phyloP scores from a whole-genome alignment of 495 filamentous ascomycete genomes.

The Penicillium cosmopolitanum region DNA sequence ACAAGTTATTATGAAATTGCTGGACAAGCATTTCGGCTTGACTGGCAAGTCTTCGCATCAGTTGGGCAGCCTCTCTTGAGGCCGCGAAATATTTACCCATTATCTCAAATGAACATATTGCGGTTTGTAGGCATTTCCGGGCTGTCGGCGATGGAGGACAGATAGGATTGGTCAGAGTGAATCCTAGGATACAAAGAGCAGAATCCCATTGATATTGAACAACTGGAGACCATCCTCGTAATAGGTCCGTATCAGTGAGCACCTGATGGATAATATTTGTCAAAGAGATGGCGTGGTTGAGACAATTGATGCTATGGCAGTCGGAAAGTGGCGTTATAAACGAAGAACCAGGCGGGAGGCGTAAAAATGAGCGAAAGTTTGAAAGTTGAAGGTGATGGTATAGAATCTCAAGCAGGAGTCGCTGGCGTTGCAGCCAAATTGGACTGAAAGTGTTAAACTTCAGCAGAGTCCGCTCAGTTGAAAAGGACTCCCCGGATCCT shows the following conservation, averaged over 20 bases:
- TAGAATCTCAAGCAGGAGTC: constrained; percentile 32
- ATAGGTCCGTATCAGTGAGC: constrained; percentile 44
- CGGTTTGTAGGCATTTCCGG: constrained; percentile 37
- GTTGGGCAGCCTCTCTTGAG: constrained; percentile 2
- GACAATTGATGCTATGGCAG: constrained; percentile 34
- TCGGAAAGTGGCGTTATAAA: constrained; percentile 32
- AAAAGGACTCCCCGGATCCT: constrained; percentile 37
- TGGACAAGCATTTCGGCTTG: constrained; percentile 14
- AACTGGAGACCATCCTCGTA: constrained; percentile 48
- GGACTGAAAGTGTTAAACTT: constrained; percentile 41
- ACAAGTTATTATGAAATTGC: constrained; percentile 10
- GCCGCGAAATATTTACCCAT: constrained; percentile 8
- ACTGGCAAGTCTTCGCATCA: constrained; percentile 5
- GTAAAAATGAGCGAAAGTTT: constrained; percentile 32
- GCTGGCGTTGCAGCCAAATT: constrained; percentile 37
- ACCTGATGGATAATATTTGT: constrained; percentile 54
- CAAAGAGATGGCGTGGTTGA: constrained; percentile 49
- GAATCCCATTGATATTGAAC: constrained; percentile 59
- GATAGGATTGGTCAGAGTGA: constrained; percentile 46
- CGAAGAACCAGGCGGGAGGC: constrained; percentile 17
- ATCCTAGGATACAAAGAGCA: constrained; percentile 51
- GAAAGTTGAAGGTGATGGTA: constrained; percentile 33
- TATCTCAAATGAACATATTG: constrained; percentile 43
- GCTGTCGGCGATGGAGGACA: constrained; percentile 32
- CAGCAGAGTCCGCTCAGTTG: constrained; percentile 38